These are phyloP conservation scores for Umbilicus rupestris DNA, from an alignment of 164 flowering plant genomes.

Conservation along the genomic window DNA sequence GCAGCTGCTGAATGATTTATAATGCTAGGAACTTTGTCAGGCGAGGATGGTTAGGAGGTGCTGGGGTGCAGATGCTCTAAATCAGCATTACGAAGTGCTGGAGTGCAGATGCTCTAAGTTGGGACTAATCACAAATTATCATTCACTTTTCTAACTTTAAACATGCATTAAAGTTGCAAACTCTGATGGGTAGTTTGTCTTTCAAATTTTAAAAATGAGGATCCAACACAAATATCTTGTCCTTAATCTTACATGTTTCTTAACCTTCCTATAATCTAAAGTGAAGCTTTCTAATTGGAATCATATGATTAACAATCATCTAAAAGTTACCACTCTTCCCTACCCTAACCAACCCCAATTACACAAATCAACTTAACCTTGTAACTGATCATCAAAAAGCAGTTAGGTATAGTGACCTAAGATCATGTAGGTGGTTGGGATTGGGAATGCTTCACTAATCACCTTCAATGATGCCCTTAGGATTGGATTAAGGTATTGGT, in stretches of 20 bases:
- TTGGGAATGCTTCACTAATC: slow-evolving; percentile 1
- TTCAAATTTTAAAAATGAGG: background rate
- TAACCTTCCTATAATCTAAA: background rate
- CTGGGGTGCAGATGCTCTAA: background rate
- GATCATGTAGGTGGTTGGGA: background rate
- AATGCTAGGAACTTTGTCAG: too few relatives aligned
- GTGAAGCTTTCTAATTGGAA: too few relatives aligned
- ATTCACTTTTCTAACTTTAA: background rate
- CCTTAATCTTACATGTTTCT: background rate
- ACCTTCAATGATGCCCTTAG: background rate
- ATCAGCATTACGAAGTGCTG: background rate
- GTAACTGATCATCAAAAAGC: background rate
- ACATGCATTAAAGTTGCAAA: background rate
- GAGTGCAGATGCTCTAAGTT: background rate
- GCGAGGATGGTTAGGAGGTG: background rate
- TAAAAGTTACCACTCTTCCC: too few relatives aligned
- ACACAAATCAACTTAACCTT: too few relatives aligned
- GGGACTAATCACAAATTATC: background rate
- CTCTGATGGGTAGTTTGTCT: background rate
- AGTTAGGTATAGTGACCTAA: background rate
- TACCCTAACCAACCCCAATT: too few relatives aligned
- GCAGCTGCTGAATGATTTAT: too few relatives aligned
- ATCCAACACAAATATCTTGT: slow-evolving; percentile 1
- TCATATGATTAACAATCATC: too few relatives aligned
- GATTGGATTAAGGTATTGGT: background rate